Conservation (phyloP, 106 monocot genomes). For the Dendrobium nobile region DNA sequence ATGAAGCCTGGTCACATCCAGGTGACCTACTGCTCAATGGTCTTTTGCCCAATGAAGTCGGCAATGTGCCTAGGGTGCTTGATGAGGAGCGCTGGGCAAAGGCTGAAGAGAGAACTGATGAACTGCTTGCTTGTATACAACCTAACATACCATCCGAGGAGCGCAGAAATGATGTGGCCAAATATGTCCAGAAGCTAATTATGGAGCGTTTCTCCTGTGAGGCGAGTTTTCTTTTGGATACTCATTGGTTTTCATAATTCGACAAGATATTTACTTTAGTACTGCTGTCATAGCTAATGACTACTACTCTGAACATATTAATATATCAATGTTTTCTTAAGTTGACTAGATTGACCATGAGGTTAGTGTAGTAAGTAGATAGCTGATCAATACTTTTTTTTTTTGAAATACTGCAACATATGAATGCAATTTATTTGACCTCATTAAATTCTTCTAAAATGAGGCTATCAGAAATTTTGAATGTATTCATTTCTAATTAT, state of each 20-base stretch:
- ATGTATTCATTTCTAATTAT: neutral
- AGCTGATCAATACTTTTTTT: neutral
- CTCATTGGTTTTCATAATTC: neutral
- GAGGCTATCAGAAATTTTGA: neutral
- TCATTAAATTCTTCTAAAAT: neutral
- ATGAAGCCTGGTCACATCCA: conserved; percentile 27
- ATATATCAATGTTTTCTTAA: neutral
- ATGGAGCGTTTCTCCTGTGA: conserved; percentile 64
- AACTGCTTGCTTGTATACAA: conserved; percentile 64
- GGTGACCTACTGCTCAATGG: conserved; percentile 41
- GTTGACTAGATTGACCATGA: neutral
- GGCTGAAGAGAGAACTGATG: conserved; percentile 57
- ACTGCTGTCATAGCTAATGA: neutral
- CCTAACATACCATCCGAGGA: conserved; percentile 67
- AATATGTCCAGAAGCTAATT: conserved; percentile 68
- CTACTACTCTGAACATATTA: neutral
- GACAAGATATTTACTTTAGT: neutral
- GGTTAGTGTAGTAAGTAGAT: neutral
- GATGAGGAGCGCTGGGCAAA: conserved; percentile 52
- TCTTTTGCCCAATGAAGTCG: conserved; percentile 35
- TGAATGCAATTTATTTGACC: neutral
- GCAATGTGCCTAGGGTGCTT: conserved; percentile 39
- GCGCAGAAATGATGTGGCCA: conserved; percentile 60
- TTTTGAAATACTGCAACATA: neutral
- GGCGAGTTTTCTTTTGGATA: conserved; percentile 24